Evolutionary conservation across 2,329 filamentous ascomycete genomes (phyloP).

Genomic region (Cyphellophora europaea): DNA sequence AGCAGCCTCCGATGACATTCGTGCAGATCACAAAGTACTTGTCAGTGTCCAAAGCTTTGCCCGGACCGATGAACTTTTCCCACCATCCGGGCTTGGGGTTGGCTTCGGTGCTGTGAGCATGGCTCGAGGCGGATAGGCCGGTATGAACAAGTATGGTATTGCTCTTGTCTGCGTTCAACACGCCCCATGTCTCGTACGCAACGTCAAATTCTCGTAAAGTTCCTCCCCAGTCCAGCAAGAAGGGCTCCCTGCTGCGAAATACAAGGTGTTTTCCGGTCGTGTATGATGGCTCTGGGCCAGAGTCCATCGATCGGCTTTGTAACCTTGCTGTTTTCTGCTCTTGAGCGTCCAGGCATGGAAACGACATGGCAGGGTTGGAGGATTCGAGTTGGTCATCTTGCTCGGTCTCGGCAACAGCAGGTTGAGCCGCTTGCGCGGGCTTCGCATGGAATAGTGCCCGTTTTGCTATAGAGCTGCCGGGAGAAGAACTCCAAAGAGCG

Average conservation of each 20-base stretch:
- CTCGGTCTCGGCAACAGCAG: neutral
- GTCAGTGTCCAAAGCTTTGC: constrained; percentile 73
- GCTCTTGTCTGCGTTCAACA: constrained; percentile 65
- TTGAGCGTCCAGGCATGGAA: constrained; percentile 79
- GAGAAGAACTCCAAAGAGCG: too few species aligned
- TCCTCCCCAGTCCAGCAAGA: constrained; percentile 90
- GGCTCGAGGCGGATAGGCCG: constrained; percentile 90
- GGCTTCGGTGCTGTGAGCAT: constrained; percentile 79
- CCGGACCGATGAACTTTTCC: constrained; percentile 95
- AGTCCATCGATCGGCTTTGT: constrained; percentile 48
- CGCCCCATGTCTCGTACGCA: constrained; percentile 89
- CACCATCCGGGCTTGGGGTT: constrained; percentile 94
- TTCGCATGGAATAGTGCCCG: too few species aligned
- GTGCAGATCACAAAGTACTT: constrained; percentile 94
- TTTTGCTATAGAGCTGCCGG: too few species aligned
- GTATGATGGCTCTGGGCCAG: constrained; percentile 87
- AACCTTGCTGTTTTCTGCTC: constrained; percentile 71
- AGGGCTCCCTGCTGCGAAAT: constrained; percentile 63
- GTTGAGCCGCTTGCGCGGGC: neutral
- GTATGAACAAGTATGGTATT: constrained; percentile 92
- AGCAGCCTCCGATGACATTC: constrained; percentile 92
- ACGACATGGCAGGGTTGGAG: constrained; percentile 78
- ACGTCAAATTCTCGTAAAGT: constrained; percentile 81
- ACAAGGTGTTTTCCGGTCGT: constrained; percentile 75
- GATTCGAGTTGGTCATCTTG: constrained; percentile 22